Base-by-base conservation (phyloP, 1,284 basidiomycete species). In the Phenoliferia sp. region DNA sequence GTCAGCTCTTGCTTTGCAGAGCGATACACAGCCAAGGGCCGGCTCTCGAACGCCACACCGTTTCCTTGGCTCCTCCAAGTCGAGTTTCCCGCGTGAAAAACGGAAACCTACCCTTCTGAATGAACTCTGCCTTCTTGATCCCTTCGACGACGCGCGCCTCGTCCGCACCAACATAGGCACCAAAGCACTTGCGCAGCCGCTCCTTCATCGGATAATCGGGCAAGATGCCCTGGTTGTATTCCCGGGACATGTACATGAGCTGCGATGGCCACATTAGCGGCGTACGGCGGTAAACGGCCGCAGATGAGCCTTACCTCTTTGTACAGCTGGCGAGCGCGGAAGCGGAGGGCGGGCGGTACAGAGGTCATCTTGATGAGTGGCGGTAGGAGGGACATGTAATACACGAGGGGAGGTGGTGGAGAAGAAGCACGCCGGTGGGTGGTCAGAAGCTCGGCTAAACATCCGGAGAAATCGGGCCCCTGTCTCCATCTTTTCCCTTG, bases 81-180 rank as follows among this genome's bases (percentile, higher is more conserved):
- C 3, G 54, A 33, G 50, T 31, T 32, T 12, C 31, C 22, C 22
- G n/a, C 15, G 48, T 19, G 5, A n/a, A 36, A 50, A 16, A 17
- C 15, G n/a, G 10, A 9, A 5, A 29, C 66, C 48, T 33, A 71
- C 69, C 69, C 35, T 59, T 61, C 54, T 73, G 71, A 67, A 73
- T 73, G 50, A 68, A 73, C 61, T 73, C 69, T 2, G 68, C 72
- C 66, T 69, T 73, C 31, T 29, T 16, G 61, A 73, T 67, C 26
- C 72, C 72, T 12, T 62, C 57, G 48, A 52, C 35, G 29, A 73
- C 35, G 33, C 58, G 54, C 22, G 54, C 52, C 32, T 59, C 36
- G 55, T 71, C 72, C 16, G 61, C 66, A 19, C 69, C 72, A 52
- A 71, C 65, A 55, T 69, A 55, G 29, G 64, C 66, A 4, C 60